Conservation (phyloP, 345 rosid genomes). For the Rhizophora apiculata region DNA sequence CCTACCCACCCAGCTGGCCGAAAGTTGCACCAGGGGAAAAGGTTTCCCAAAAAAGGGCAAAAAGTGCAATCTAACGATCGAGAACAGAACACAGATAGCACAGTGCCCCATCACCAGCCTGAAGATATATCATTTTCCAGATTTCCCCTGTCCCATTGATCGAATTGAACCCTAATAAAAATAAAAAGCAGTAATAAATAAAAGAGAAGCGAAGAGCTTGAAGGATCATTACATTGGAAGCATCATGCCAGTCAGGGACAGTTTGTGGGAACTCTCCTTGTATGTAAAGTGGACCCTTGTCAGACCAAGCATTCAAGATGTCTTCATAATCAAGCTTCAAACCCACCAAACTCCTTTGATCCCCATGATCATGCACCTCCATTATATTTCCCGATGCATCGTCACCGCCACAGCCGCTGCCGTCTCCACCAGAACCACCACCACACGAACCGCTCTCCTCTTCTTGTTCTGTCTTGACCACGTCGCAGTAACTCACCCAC, state of each 20-base stretch:
- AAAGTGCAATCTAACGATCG: not conserved
- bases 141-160: no score
- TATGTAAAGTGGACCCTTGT: slow-evolving; percentile 64
- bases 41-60: slow-evolving; percentile 12
- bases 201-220: not conserved
- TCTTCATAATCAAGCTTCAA: slow-evolving; percentile 85
- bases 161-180: not conserved
- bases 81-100: not conserved
- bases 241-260: slow-evolving; percentile 62
- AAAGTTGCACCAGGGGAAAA: not conserved
- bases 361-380: slow-evolving; percentile 17
- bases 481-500: slow-evolving; percentile 85
- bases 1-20: slow-evolving; percentile 9
- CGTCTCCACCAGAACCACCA: slow-evolving; percentile 28
- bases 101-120: not conserved
- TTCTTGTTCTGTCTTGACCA: slow-evolving; percentile 48
- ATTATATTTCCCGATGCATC: slow-evolving; percentile 5
- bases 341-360: slow-evolving; percentile 35
- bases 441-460: slow-evolving; percentile 55
- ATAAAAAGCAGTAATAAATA: not conserved
- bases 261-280: slow-evolving; percentile 51
- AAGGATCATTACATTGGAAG: slow-evolving; percentile 34
- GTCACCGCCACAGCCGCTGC: slow-evolving; percentile 18
- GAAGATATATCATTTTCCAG: not conserved
- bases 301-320: slow-evolving; percentile 83